phyloP scores from a whole-genome alignment of 495 filamentous ascomycete genomes.

The Podospora comata region DNA sequence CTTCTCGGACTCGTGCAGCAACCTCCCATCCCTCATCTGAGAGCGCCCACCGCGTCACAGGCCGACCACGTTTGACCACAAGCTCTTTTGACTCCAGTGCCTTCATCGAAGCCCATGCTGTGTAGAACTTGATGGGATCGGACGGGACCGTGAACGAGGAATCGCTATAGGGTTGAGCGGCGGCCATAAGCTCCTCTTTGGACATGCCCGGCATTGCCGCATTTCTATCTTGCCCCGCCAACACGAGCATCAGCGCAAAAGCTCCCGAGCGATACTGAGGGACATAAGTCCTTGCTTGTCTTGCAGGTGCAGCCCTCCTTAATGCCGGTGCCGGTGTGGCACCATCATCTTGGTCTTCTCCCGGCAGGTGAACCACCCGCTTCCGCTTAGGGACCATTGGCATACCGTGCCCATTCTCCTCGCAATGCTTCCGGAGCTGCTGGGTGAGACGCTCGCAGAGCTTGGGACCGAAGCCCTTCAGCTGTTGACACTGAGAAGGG shows the following conservation, averaged over 20 bases:
- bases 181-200: slow-evolving; percentile 65
- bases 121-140: slow-evolving; percentile 69
- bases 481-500: slow-evolving; percentile 67
- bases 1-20: slow-evolving; percentile 60
- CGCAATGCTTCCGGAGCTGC: slow-evolving; percentile 63
- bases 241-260: slow-evolving; percentile 69
- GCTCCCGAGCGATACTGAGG: slow-evolving; percentile 67
- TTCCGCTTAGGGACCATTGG: slow-evolving; percentile 45
- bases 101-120: slow-evolving; percentile 85
- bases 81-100: slow-evolving; percentile 71
- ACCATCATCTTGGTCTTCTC: slow-evolving; percentile 28
- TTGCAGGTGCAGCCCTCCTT: slow-evolving; percentile 61
- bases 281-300: slow-evolving; percentile 59
- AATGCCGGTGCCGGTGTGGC: slow-evolving; percentile 46
- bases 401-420: slow-evolving; percentile 66
- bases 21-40: slow-evolving; percentile 81
- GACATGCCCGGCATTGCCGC: slow-evolving; percentile 56
- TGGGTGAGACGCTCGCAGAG: slow-evolving; percentile 68
- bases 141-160: slow-evolving; percentile 67
- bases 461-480: slow-evolving; percentile 70
- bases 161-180: slow-evolving; percentile 70
- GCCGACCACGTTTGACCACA: slow-evolving; percentile 67
- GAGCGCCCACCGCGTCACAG: slow-evolving; percentile 63
- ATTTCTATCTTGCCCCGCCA: slow-evolving; percentile 62
- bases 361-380: slow-evolving; percentile 17